Conservation (phyloP, 169 alveolate species). For the Eimeria maxima region DNA sequence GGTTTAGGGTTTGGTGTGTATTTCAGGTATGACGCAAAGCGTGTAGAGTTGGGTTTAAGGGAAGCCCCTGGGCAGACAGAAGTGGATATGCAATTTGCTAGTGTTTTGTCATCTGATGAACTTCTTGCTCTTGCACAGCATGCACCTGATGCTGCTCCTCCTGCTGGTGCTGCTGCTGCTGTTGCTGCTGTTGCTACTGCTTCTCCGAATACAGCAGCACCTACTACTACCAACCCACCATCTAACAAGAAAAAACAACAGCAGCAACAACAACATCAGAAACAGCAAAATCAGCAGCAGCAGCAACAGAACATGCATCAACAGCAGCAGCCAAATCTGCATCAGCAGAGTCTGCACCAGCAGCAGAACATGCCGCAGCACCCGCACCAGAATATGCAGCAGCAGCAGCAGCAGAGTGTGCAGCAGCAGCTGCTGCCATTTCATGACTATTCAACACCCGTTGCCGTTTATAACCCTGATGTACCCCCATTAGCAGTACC, state of each 20-base stretch:
- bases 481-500: not conserved
- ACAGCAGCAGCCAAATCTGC: too few species aligned
- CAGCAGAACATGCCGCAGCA: too few species aligned
- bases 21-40: constrained; percentile 75
- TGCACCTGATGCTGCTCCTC: constrained; percentile 66
- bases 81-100: constrained; percentile 28
- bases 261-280: not conserved
- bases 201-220: not conserved
- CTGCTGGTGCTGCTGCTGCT: constrained; percentile 24
- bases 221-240: not conserved
- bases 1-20: not conserved
- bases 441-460: not conserved
- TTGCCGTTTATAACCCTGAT: not conserved
- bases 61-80: constrained; percentile 50
- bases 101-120: not conserved
- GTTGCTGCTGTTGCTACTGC: not conserved
- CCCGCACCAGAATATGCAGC: too few species aligned
- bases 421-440: not conserved
- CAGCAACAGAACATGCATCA: not conserved
- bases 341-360: too few species aligned
- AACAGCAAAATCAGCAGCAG: constrained; percentile 8
- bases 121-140: constrained; percentile 33
- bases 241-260: not conserved
- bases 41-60: constrained; percentile 61
- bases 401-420: too few species aligned